phyloP scores from a whole-genome alignment of 2,329 filamentous ascomycete species.

The Fusarium virguliforme region DNA sequence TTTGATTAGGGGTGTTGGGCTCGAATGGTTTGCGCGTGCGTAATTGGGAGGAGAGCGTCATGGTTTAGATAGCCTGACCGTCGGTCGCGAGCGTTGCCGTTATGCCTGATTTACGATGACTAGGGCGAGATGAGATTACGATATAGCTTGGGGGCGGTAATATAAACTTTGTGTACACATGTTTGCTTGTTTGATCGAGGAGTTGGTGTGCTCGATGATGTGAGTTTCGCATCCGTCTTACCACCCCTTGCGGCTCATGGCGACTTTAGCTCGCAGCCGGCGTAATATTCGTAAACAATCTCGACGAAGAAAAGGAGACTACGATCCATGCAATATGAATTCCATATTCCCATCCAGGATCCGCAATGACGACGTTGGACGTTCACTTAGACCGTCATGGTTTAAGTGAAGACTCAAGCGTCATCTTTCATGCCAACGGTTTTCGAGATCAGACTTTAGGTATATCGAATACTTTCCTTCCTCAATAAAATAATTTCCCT shows the following conservation, averaged over 20 bases:
- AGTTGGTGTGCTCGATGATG: background rate
- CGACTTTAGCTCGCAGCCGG: too few species aligned
- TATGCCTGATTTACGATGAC: background rate
- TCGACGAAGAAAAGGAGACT: background rate
- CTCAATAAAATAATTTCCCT: too few species aligned
- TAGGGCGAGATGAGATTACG: background rate
- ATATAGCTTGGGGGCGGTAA: background rate
- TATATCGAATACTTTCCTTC: too few species aligned
- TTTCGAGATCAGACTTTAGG: too few species aligned
- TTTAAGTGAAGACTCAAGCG: background rate
- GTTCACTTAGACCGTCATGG: background rate
- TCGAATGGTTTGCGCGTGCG: background rate
- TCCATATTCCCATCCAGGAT: too few species aligned
- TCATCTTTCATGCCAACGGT: too few species aligned
- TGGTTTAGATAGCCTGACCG: background rate
- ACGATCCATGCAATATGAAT: background rate
- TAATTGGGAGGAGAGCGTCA: background rate
- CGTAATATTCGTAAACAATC: background rate
- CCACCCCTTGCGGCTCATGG: background rate
- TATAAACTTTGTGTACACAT: background rate
- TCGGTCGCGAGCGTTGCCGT: background rate
- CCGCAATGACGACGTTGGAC: background rate
- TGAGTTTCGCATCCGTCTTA: background rate
- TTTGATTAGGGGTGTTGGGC: conserved; percentile 53
- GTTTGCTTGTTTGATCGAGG: background rate